Evolutionary conservation across 345 rosid species (phyloP).

Genomic region (Cardamine resedifolia): DNA sequence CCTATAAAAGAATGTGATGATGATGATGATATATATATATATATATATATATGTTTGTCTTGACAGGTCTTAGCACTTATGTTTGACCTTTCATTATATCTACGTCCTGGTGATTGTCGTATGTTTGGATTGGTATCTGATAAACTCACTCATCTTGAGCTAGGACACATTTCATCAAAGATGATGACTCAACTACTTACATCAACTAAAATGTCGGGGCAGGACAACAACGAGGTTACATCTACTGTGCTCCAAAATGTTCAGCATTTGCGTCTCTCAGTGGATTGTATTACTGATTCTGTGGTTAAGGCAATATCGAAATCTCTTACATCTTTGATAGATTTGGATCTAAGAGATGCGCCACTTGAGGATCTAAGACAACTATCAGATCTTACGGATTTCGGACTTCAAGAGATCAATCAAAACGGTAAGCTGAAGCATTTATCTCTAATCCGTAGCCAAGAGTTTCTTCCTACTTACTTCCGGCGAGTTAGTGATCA

Average conservation of each 20-base stretch:
- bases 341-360: conserved; percentile 88
- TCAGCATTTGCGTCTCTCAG: conserved; percentile 69
- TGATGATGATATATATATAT: background rate
- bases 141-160: conserved; percentile 78
- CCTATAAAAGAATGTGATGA: background rate
- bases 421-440: conserved; percentile 72
- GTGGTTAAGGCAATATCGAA: conserved; percentile 70
- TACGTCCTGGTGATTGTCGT: conserved; percentile 60
- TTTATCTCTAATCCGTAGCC: conserved; percentile 80
- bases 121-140: conserved; percentile 74
- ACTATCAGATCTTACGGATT: conserved; percentile 73
- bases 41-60: background rate
- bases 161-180: conserved; percentile 74
- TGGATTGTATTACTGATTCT: conserved; percentile 74
- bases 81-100: conserved; percentile 75
- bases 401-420: conserved; percentile 82
- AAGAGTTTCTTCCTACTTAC: conserved; percentile 63
- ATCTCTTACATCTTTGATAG: conserved; percentile 60
- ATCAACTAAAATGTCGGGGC: conserved; percentile 44
- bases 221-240: conserved; percentile 35
- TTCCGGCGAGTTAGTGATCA: conserved; percentile 88
- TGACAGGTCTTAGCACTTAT: conserved; percentile 65
- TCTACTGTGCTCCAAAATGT: conserved; percentile 59
- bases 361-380: conserved; percentile 69
- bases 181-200: conserved; percentile 74